phyloP scores from a whole-genome alignment of 2,329 filamentous ascomycete genomes.

The Trichoderma sp. region DNA sequence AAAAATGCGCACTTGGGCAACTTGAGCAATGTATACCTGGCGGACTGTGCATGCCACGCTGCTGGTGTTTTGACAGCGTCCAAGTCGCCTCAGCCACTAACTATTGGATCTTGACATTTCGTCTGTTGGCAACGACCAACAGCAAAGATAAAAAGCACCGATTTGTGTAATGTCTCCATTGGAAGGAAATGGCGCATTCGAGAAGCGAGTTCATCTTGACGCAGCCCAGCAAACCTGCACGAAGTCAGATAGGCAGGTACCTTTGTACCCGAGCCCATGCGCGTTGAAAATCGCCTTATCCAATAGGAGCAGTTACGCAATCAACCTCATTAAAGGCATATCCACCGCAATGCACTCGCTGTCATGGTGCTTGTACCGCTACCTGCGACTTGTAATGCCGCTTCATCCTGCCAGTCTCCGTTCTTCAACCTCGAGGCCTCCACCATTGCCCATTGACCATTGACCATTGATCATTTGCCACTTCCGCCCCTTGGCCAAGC shows the following conservation, averaged over 20 bases:
- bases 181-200: slow-evolving; percentile 18
- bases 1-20: background rate
- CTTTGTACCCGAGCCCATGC: background rate
- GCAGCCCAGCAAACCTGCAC: background rate
- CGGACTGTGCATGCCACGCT: background rate
- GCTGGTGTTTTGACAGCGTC: background rate
- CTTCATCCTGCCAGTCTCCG: background rate
- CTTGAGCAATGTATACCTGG: background rate
- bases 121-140: background rate
- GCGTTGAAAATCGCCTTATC: background rate
- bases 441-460: background rate
- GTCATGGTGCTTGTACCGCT: background rate
- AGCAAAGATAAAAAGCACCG: background rate
- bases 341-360: slow-evolving; percentile 11
- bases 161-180: background rate
- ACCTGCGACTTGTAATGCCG: background rate
- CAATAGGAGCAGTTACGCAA: slow-evolving; percentile 7
- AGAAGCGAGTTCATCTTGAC: slow-evolving; percentile 15
- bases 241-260: background rate
- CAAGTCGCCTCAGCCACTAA: background rate
- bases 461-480: background rate
- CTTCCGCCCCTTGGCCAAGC: background rate
- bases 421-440: slow-evolving; percentile 10
- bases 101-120: background rate
- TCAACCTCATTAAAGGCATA: slow-evolving; percentile 18